A percentile compares a stretch with the other conserved stretches of the same genome.
phyloP scores from a whole-genome alignment of 306 rosid species.

The Gastrolobium bilobum region DNA sequence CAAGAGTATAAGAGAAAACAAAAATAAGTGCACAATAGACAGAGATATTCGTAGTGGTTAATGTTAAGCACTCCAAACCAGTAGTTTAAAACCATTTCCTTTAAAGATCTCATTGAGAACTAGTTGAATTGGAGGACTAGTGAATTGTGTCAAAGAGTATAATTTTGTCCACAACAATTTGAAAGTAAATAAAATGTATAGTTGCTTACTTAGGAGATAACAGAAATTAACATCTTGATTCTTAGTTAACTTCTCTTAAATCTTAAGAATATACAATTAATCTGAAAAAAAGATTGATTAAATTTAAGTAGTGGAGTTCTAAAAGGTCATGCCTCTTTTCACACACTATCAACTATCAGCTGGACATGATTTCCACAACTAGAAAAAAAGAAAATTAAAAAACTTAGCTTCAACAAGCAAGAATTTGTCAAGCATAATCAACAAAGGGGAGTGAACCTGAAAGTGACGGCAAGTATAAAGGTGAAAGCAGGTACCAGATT shows the following conservation, averaged over 20 bases:
- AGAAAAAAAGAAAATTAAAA: not conserved
- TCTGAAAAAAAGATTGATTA: not conserved
- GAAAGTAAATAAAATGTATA: not conserved
- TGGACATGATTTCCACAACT: not conserved
- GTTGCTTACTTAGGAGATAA: too few species aligned
- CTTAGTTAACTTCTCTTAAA: conserved; percentile 1
- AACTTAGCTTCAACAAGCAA: not conserved
- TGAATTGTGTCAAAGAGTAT: not conserved
- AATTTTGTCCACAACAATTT: not conserved
- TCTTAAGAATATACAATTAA: not conserved
- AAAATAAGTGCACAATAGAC: not conserved
- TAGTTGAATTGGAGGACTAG: not conserved
- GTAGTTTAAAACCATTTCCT: conserved; percentile 3
- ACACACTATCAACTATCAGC: not conserved
- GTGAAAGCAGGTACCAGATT: conserved; percentile 92
- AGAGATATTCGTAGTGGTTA: conserved; percentile 13
- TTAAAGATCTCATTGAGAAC: not conserved
- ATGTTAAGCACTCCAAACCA: not conserved
- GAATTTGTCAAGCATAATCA: not conserved
- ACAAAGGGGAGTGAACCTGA: conserved; percentile 63
- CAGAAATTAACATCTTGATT: not conserved
- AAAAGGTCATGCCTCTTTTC: not conserved
- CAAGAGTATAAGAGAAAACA: not conserved
- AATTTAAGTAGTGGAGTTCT: not conserved
- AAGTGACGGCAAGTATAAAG: conserved; percentile 81